These are phyloP conservation scores for Thuidium tamariscinum DNA, from an alignment of 225 moss, liverwort and hornwort species.

Conservation along the genomic window DNA sequence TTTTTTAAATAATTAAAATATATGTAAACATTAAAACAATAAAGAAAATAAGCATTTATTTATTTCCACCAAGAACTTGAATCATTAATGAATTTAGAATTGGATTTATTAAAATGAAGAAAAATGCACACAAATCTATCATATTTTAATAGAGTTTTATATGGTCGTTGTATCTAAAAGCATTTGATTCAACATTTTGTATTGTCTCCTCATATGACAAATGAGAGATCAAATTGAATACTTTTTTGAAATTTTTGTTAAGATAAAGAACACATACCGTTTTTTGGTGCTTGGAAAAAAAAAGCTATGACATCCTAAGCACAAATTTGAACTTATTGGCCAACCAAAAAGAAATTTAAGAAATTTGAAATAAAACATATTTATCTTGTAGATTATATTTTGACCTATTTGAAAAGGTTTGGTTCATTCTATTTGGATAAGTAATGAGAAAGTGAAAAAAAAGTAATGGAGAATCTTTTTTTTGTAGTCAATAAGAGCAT, in stretches of 20 bases:
- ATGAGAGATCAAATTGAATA: neutral
- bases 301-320: neutral
- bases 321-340: neutral
- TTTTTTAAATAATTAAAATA: neutral
- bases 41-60: neutral
- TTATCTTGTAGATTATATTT: neutral
- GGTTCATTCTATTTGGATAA: neutral
- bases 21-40: neutral
- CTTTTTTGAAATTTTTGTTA: neutral
- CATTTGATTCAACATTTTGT: neutral
- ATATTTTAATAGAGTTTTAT: neutral
- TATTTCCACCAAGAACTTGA: no score
- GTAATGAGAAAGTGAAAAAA: no score
- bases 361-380: neutral
- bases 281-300: accelerated
- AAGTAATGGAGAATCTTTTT: neutral
- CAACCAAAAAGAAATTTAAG: neutral
- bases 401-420: neutral
- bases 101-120: no score
- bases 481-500: neutral
- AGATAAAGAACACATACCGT: neutral
- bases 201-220: neutral
- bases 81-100: neutral
- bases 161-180: neutral
- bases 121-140: no score